A percentile compares a stretch with the other conserved stretches of the same genome.
Conservation (phyloP, 2,329 filamentous ascomycete species). For the Sordariomycetes sp. region DNA sequence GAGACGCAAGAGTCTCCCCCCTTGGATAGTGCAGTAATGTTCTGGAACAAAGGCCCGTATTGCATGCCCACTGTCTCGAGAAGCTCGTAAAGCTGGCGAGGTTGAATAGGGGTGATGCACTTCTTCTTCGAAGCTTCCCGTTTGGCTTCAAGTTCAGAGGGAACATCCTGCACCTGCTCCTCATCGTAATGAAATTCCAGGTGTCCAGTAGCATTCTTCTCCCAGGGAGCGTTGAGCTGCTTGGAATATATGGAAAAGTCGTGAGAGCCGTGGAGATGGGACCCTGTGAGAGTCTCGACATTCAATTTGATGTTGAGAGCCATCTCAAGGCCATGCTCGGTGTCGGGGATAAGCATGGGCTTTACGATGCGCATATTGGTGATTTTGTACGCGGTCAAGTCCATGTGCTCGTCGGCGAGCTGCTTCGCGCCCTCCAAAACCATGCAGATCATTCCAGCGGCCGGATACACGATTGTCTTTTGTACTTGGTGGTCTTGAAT, state of each 20-base stretch:
- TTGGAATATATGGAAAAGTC: constrained; percentile 39
- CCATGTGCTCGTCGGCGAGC: constrained; percentile 13
- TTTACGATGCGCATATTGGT: constrained; percentile 35
- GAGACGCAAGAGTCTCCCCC: constrained; percentile 23
- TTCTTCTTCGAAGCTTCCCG: constrained; percentile 13
- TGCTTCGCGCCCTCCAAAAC: constrained; percentile 36
- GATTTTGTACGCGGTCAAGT: constrained; percentile 30
- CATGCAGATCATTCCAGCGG: constrained; percentile 40
- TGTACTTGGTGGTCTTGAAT: constrained; percentile 41
- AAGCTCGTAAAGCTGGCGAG: constrained; percentile 39
- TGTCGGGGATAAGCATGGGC: constrained; percentile 40
- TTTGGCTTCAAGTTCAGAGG: constrained; percentile 11
- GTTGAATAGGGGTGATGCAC: constrained; percentile 23
- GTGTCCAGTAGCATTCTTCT: constrained; percentile 29
- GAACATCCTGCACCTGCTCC: too few relatives aligned
- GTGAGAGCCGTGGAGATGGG: constrained; percentile 9
- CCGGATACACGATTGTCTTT: constrained; percentile 40
- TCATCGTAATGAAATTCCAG: constrained; percentile 17
- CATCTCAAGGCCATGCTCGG: constrained; percentile 38
- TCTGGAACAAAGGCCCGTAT: constrained; percentile 41
- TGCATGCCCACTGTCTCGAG: constrained; percentile 41
- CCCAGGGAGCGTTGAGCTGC: constrained; percentile 26
- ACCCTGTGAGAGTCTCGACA: constrained; percentile 2
- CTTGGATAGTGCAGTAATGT: constrained; percentile 27
- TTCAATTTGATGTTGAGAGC: constrained; percentile 31